Conservation (phyloP, 441 rosid species). For the Erysimum pusillum region DNA sequence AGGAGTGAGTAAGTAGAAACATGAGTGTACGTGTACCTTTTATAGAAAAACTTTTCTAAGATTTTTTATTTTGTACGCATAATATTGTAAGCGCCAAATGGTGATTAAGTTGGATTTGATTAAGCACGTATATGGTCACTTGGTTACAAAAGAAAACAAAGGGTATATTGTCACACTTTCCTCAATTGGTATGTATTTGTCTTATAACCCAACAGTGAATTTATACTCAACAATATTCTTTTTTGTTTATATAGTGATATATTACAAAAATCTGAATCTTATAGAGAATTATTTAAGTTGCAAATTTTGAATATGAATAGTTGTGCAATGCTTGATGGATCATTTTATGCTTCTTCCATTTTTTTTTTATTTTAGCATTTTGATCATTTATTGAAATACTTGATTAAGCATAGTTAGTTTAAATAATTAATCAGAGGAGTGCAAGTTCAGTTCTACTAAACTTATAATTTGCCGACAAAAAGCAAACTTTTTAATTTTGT, state of each 20-base stretch:
- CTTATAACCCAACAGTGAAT: neutral
- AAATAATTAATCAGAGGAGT: neutral
- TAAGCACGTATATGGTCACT: conserved; percentile 12
- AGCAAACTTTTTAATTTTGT: neutral
- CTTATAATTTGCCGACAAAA: neutral
- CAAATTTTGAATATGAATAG: neutral
- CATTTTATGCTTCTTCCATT: neutral
- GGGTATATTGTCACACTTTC: conserved; percentile 18
- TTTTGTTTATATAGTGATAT: neutral
- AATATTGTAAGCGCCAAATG: conserved; percentile 7
- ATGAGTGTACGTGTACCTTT: conserved; percentile 30
- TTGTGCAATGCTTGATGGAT: neutral
- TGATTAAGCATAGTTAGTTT: neutral
- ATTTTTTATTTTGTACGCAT: neutral
- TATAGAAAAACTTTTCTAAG: conserved; percentile 24
- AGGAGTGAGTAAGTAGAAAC: conserved; percentile 24
- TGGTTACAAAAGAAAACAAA: conserved; percentile 13
- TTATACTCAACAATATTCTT: neutral
- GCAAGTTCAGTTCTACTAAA: neutral
- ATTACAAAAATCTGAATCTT: neutral
- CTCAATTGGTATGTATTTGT: conserved; percentile 26
- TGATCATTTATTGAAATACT: neutral
- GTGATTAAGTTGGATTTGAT: conserved; percentile 15
- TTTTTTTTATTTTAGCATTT: neutral
- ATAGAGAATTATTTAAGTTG: neutral